phyloP scores from a whole-genome alignment of 2,329 filamentous ascomycete genomes.

The Monilinia aucupariae region DNA sequence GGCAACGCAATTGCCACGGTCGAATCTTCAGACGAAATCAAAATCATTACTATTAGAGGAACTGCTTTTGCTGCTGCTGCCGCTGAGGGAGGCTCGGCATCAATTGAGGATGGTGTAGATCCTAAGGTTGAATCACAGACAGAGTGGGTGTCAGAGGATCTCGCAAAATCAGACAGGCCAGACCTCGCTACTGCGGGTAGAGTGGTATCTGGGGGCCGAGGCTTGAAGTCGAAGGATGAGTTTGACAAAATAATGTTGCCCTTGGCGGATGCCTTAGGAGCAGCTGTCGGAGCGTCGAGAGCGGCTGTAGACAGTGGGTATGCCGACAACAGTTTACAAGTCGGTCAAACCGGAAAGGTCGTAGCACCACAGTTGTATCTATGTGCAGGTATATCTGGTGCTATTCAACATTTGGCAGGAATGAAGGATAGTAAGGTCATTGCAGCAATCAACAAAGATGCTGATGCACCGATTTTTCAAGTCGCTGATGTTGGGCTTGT shows the following conservation, averaged over 20 bases:
- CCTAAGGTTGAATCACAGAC: slow-evolving; percentile 67
- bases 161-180: slow-evolving; percentile 88
- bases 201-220: slow-evolving; percentile 90
- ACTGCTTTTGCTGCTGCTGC: slow-evolving; percentile 81
- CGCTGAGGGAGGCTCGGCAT: slow-evolving; percentile 65
- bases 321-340: slow-evolving; percentile 96
- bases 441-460: slow-evolving; percentile 96
- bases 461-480: slow-evolving; percentile 96
- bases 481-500: slow-evolving; percentile 94
- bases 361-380: slow-evolving; percentile 94
- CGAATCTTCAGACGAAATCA: slow-evolving; percentile 78
- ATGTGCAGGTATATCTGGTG: slow-evolving; percentile 91
- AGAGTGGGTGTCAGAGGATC: slow-evolving; percentile 91
- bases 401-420: slow-evolving; percentile 95
- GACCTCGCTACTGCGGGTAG: slow-evolving; percentile 84
- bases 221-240: slow-evolving; percentile 95
- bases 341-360: slow-evolving; percentile 98
- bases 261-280: slow-evolving; percentile 84
- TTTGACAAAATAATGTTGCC: slow-evolving; percentile 92
- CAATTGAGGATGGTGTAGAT: slow-evolving; percentile 76
- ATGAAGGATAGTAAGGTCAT: slow-evolving; percentile 99
- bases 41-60: slow-evolving; percentile 86
- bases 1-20: slow-evolving; percentile 97
- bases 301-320: slow-evolving; percentile 96
- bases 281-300: slow-evolving; percentile 91